Base-by-base conservation (phyloP, 441 rosid species). In the Hura crepitans region DNA sequence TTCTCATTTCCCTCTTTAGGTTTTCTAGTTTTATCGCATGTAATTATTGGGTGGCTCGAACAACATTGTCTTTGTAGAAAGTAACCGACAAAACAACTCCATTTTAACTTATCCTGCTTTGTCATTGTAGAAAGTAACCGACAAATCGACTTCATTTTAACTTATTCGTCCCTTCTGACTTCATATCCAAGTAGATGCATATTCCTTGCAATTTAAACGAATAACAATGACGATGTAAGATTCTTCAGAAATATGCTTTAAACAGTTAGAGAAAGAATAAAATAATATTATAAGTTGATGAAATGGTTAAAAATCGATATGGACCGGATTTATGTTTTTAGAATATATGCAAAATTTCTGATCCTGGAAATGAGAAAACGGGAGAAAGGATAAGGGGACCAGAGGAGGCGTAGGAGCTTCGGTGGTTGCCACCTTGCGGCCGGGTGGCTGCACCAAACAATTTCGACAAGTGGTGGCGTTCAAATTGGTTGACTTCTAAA, bases 401-500 rank as follows among this genome's bases (percentile, higher is more conserved):
- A 37, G 39, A 23, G 50, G 37, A 37, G 71, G 62, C 12, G 46
- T 13, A 42, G 70, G 61, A 53, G 50, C 61, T 33, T 20, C 18
- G 25, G 70, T 13, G 68, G 49, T 28, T 5, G 31, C 28, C 20
- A 2, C 9, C 28, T 17, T 27, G 42, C 27, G 55, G 23, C 68
- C 18, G 17, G 55, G 55, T 28, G 56, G 31, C 39, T 8, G 10
- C 14, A 3, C 7, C 23, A 18, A 10, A 64, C 42, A 18, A 8
- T n/a, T 2, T 15, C 12, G 30, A 60, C 28, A 43, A 37, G 3
- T 35, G 33, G 18, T 56, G 58, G 30, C 43, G 54, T 71, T 54
- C 60, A 77, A 68, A 2, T 28, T 54, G 22, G 71, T 67, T 72
- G 73, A 61, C 74, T 17, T 0, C 5, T 33, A 5, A 43, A 54